Evolutionary conservation across 495 filamentous ascomycete species (phyloP).

Genomic region (Apodospora peruviana): DNA sequence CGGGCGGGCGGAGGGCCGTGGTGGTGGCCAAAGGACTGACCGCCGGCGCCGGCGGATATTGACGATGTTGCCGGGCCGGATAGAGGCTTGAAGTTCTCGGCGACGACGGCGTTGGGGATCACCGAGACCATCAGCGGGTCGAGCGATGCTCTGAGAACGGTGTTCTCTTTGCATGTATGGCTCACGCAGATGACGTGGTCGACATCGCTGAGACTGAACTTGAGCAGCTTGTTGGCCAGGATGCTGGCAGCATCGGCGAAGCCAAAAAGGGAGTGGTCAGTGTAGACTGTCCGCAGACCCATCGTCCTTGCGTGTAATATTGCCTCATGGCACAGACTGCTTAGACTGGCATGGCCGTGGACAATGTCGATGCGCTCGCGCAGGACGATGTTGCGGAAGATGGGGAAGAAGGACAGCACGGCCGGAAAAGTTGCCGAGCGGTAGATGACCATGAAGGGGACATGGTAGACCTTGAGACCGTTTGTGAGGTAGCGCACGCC

Average conservation of each 20-base stretch:
- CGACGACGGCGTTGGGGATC: slow-evolving; percentile 95
- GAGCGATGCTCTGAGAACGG: slow-evolving; percentile 86
- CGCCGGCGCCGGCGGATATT: slow-evolving; percentile 23
- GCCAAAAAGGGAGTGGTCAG: slow-evolving; percentile 95
- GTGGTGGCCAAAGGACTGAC: slow-evolving; percentile 13
- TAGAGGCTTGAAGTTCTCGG: slow-evolving; percentile 85
- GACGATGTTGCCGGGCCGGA: slow-evolving; percentile 33
- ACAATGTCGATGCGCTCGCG: slow-evolving; percentile 94
- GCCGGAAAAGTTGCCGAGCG: slow-evolving; percentile 93
- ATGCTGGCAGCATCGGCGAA: slow-evolving; percentile 97
- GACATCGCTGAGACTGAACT: slow-evolving; percentile 93
- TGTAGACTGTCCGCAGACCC: slow-evolving; percentile 92
- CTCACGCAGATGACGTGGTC: slow-evolving; percentile 98
- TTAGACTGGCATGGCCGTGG: slow-evolving; percentile 89
- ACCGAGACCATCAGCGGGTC: slow-evolving; percentile 96
- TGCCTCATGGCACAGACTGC: slow-evolving; percentile 88
- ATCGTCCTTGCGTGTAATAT: slow-evolving; percentile 95
- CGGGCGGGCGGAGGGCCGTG: slow-evolving; percentile 30
- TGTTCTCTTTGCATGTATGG: slow-evolving; percentile 99
- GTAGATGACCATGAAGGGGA: slow-evolving; percentile 93
- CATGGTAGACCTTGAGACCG: slow-evolving; percentile 95
- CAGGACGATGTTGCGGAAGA: slow-evolving; percentile 92
- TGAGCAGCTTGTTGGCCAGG: slow-evolving; percentile 91
- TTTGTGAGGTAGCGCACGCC: slow-evolving; percentile 97
- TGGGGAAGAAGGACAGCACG: slow-evolving; percentile 96